phyloP scores from a whole-genome alignment of 2,329 filamentous ascomycete species.

The Colletotrichum sp. region DNA sequence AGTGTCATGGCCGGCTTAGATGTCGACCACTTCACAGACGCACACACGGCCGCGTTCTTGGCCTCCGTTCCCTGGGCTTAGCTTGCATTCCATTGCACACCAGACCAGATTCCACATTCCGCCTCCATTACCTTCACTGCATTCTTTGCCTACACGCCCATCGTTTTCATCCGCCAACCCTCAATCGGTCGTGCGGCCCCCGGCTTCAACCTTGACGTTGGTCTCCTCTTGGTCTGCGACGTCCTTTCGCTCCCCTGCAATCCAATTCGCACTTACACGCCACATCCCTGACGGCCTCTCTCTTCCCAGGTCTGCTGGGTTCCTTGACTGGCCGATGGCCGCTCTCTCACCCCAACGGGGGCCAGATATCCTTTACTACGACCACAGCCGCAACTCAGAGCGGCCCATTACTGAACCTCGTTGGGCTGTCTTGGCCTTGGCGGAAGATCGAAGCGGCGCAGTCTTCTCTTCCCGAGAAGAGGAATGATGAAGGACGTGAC shows the following conservation, averaged over 20 bases:
- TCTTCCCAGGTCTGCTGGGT: background rate
- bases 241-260: background rate
- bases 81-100: background rate
- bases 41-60: background rate
- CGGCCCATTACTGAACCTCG: constrained; percentile 1
- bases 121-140: background rate
- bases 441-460: background rate
- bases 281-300: background rate
- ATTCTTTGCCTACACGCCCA: background rate
- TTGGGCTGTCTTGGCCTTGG: constrained; percentile 12
- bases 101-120: background rate
- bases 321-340: background rate
- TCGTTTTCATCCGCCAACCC: background rate
- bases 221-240: background rate
- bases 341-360: background rate
- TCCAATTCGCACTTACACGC: background rate
- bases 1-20: background rate
- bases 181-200: background rate
- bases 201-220: background rate
- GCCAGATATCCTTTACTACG: background rate
- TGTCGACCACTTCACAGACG: background rate
- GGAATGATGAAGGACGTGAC: background rate
- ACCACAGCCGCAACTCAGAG: background rate
- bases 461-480: background rate
- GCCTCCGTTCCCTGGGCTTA: background rate